A percentile compares a stretch with the other conserved stretches of the same genome.
Evolutionary conservation across 345 rosid genomes (phyloP).

Genomic region (Fremontodendron californicum): DNA sequence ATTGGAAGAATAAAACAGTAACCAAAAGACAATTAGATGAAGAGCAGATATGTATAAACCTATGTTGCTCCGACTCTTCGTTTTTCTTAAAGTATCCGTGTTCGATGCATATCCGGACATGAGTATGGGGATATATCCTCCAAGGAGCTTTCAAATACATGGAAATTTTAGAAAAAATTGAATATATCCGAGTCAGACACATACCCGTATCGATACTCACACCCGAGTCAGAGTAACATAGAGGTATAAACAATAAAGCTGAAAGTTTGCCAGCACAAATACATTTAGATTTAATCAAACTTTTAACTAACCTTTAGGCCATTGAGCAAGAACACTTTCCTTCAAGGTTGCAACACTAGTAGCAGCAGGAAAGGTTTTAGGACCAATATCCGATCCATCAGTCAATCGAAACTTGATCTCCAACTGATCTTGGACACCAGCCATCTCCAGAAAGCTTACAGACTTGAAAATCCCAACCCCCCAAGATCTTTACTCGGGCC

Average conservation of each 20-base stretch:
- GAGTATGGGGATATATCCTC: too few species aligned
- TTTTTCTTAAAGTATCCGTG: too few species aligned
- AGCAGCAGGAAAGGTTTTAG: constrained; percentile 78
- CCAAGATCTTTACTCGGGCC: constrained; percentile 23
- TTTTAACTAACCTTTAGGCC: constrained; percentile 82
- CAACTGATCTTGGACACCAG: constrained; percentile 70
- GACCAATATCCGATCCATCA: constrained; percentile 96
- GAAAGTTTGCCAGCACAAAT: not conserved
- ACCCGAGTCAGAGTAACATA: too few species aligned
- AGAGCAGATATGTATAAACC: not conserved
- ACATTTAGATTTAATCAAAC: constrained; percentile 8
- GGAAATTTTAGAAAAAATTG: too few species aligned
- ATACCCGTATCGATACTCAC: too few species aligned
- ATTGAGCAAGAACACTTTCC: constrained; percentile 85
- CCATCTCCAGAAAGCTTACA: constrained; percentile 47
- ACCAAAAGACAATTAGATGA: not conserved
- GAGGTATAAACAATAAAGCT: too few species aligned
- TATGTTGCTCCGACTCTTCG: too few species aligned
- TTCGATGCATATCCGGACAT: too few species aligned
- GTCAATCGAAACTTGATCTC: constrained; percentile 91
- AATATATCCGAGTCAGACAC: too few species aligned
- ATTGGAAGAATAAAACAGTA: constrained; percentile 9
- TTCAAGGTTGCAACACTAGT: constrained; percentile 85
- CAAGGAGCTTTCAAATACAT: too few species aligned
- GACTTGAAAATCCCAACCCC: constrained; percentile 11